These are phyloP conservation scores for Boletus tylopilopsis DNA, from an alignment of 768 basidiomycete genomes.

Conservation along the genomic window DNA sequence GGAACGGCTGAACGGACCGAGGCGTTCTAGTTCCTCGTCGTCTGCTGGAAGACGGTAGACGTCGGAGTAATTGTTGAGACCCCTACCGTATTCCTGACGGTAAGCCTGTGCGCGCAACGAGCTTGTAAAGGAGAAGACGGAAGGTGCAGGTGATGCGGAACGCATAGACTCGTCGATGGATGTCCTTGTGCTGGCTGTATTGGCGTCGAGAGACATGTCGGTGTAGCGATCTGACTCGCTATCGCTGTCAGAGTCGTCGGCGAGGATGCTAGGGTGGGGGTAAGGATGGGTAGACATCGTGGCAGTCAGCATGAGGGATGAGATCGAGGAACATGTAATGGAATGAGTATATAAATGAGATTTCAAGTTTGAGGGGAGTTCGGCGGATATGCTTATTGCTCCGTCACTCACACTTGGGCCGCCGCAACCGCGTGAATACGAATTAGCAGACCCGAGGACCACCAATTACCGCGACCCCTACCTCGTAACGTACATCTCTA, in stretches of 20 bases:
- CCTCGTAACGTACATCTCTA: not conserved
- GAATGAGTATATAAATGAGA: constrained; percentile 23
- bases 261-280: constrained; percentile 6
- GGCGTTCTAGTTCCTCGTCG: constrained; percentile 67
- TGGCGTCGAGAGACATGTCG: constrained; percentile 38
- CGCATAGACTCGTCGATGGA: constrained; percentile 60
- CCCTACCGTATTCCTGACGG: constrained; percentile 64
- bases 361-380: constrained; percentile 14
- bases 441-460: constrained; percentile 23
- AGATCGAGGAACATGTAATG: not conserved
- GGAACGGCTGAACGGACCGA: constrained; percentile 42
- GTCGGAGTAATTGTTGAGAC: constrained; percentile 74
- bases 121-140: constrained; percentile 65
- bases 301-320: constrained; percentile 8
- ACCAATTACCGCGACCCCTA: not conserved
- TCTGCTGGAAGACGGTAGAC: constrained; percentile 78
- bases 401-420: constrained; percentile 24
- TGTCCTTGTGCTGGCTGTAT: constrained; percentile 47
- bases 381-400: constrained; percentile 34
- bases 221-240: constrained; percentile 42
- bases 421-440: constrained; percentile 28
- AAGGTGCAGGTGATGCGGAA: constrained; percentile 62
- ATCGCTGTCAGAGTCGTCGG: constrained; percentile 46
- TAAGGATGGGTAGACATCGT: constrained; percentile 13
- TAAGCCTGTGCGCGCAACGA: constrained; percentile 57